Evolutionary conservation across 1,284 basidiomycete species (phyloP).

Genomic region (Vanrija sp.): DNA sequence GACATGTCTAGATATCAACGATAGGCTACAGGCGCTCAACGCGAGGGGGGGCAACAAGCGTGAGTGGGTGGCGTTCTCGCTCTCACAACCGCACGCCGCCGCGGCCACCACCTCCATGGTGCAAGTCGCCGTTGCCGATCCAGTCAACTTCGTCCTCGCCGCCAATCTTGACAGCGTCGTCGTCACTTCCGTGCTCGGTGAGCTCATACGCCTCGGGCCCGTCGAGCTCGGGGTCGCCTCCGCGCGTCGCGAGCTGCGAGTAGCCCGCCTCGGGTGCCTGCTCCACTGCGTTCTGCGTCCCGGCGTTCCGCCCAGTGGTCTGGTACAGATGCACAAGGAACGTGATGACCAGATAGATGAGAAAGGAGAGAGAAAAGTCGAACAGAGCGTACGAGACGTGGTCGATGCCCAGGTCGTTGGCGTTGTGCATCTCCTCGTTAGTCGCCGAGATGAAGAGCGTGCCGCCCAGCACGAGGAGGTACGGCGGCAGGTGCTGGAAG

Average conservation of each 20-base stretch:
- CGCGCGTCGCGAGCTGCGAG: slow-evolving; percentile 22
- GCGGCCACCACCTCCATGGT: not conserved
- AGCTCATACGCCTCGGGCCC: slow-evolving; percentile 45
- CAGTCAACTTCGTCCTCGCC: slow-evolving; percentile 23
- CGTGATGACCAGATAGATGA: slow-evolving; percentile 68
- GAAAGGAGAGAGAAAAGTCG: slow-evolving; percentile 68
- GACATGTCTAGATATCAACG: not conserved
- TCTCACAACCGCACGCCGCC: slow-evolving; percentile 3
- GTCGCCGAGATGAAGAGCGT: slow-evolving; percentile 82
- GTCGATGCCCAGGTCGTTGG: slow-evolving; percentile 67
- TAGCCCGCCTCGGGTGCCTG: slow-evolving; percentile 27
- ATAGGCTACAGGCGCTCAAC: not conserved
- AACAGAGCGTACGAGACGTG: slow-evolving; percentile 72
- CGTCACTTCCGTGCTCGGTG: slow-evolving; percentile 31
- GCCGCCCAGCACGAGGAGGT: slow-evolving; percentile 66
- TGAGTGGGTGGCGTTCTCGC: not conserved
- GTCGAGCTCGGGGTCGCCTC: slow-evolving; percentile 14
- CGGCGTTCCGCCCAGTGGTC: slow-evolving; percentile 61
- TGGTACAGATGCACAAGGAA: slow-evolving; percentile 59
- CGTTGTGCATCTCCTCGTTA: slow-evolving; percentile 74
- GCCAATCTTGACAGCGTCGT: slow-evolving; percentile 36
- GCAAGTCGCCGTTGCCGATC: slow-evolving; percentile 4
- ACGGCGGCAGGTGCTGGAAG: slow-evolving; percentile 80
- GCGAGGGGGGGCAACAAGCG: no score
- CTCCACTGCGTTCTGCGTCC: not conserved